phyloP scores from a whole-genome alignment of 345 rosid genomes.

The Eucalyptus tenuipes region DNA sequence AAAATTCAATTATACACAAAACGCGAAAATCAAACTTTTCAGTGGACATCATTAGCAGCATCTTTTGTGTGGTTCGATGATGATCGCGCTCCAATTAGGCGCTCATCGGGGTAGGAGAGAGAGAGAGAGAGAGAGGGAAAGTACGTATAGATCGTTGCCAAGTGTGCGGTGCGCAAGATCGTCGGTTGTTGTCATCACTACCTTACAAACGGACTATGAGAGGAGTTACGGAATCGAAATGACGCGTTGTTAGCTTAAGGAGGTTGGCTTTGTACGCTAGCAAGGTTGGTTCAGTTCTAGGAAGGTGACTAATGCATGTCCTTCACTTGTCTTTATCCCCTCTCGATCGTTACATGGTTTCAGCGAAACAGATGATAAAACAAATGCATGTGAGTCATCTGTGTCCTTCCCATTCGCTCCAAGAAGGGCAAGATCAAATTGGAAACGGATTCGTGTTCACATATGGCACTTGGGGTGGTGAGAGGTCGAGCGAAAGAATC shows the following conservation, averaged over 20 bases:
- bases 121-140: background rate
- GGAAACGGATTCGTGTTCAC: background rate
- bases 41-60: background rate
- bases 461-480: background rate
- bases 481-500: background rate
- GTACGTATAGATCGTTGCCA: background rate
- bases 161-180: background rate
- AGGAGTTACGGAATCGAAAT: background rate
- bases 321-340: background rate
- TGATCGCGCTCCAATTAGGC: background rate
- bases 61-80: background rate
- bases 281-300: background rate
- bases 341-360: background rate
- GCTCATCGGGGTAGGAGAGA: background rate
- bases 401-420: background rate
- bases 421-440: background rate
- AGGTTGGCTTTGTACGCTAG: background rate
- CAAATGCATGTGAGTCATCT: background rate
- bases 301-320: conserved; percentile 2
- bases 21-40: background rate
- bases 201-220: background rate
- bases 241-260: background rate
- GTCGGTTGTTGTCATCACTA: background rate
- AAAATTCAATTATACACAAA: background rate
- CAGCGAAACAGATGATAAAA: background rate